A percentile compares a stretch with the other conserved stretches of the same genome.
Evolutionary conservation across 1,284 basidiomycete genomes (phyloP).

Genomic region (Moesziomyces antarcticus): DNA sequence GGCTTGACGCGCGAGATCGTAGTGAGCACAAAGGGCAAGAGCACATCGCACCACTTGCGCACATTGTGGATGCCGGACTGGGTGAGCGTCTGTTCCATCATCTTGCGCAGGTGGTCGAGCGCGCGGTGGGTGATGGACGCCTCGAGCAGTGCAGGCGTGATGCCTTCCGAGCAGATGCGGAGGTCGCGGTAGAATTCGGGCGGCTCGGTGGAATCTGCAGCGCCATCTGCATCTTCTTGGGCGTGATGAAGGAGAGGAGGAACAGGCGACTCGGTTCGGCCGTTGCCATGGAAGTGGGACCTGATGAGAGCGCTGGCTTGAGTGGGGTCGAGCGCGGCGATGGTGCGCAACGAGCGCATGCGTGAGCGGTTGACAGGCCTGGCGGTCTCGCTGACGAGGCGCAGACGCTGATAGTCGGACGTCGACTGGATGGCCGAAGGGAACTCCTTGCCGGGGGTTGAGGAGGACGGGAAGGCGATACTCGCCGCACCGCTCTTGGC

Average conservation of each 20-base stretch:
- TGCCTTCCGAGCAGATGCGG: constrained; percentile 43
- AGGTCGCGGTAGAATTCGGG: constrained; percentile 43
- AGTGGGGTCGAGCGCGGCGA: constrained; percentile 40
- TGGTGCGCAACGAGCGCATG: constrained; percentile 43
- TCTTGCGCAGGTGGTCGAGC: constrained; percentile 53
- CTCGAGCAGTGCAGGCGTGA: constrained; percentile 44
- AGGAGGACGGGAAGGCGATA: constrained; percentile 30
- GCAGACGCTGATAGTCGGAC: constrained; percentile 42
- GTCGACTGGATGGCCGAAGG: constrained; percentile 45
- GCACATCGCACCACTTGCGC: constrained; percentile 57
- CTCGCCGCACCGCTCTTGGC: constrained; percentile 5
- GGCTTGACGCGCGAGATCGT: constrained; percentile 62
- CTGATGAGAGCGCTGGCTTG: constrained; percentile 41
- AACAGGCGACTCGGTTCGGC: constrained; percentile 25
- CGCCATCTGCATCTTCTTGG: constrained; percentile 17
- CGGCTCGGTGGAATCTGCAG: constrained; percentile 13
- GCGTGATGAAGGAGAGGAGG: constrained; percentile 8
- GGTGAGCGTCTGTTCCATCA: constrained; percentile 60
- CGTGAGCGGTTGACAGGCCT: constrained; percentile 30
- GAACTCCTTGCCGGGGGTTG: constrained; percentile 5
- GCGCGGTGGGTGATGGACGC: constrained; percentile 45
- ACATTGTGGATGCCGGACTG: constrained; percentile 45
- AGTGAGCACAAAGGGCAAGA: constrained; percentile 57
- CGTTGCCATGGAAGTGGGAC: constrained; percentile 29
- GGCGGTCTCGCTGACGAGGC: constrained; percentile 43